phyloP scores from a whole-genome alignment of 192 early-diverging fungal genomes.

The Jimgerdemannia lactiflua region DNA sequence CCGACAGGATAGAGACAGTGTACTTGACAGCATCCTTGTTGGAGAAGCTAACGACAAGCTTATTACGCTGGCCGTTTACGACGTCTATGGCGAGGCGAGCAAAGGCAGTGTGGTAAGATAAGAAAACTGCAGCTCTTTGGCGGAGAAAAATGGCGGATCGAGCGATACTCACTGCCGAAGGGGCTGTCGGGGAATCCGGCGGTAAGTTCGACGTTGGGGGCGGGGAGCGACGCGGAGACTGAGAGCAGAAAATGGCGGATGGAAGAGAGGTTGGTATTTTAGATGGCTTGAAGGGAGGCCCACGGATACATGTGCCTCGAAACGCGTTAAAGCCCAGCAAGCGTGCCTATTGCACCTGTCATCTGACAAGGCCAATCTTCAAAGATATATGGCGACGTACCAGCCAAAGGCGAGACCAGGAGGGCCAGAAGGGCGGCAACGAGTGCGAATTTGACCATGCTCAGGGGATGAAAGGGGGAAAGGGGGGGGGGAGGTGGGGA shows the following conservation, averaged over 20 bases:
- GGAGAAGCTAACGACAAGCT: slow-evolving; percentile 26
- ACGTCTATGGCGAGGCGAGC: slow-evolving; percentile 19
- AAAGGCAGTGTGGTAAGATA: background rate
- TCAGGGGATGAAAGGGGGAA: background rate
- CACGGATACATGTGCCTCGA: too few species aligned
- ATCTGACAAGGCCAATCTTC: too few species aligned
- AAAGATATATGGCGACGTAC: background rate
- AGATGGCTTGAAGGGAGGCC: too few species aligned
- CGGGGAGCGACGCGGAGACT: background rate
- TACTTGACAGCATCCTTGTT: slow-evolving; percentile 34
- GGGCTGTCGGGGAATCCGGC: background rate
- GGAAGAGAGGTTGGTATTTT: background rate
- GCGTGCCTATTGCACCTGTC: too few species aligned
- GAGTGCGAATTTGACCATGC: background rate
- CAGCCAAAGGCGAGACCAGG: background rate
- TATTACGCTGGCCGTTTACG: slow-evolving; percentile 42
- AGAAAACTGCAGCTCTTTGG: background rate
- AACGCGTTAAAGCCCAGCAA: too few species aligned
- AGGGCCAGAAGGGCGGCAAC: background rate
- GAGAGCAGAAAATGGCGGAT: background rate
- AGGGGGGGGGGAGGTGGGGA: background rate
- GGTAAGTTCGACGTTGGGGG: background rate
- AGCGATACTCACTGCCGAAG: background rate
- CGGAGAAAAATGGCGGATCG: background rate
- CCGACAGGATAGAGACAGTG: slow-evolving; percentile 28